Evolutionary conservation across 495 filamentous ascomycete species (phyloP), one percentile per base, ranked within the genome.

Genomic region (Podospora fimiseda): DNA sequence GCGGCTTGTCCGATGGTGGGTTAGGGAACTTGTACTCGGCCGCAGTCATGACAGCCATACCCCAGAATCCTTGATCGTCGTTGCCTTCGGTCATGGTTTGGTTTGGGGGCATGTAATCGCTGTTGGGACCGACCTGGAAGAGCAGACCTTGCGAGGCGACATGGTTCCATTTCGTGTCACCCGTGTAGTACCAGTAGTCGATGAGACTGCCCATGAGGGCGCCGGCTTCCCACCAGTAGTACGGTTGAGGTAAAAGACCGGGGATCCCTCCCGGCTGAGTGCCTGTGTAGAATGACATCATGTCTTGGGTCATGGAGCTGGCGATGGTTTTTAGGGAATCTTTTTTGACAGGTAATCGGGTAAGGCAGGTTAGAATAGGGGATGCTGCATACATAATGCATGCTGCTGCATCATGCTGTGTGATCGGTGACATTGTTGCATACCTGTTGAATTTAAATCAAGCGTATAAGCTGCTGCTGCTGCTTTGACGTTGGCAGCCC

Each of bases 171-270:
- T 72, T 73, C 4, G 66, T 58, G 62, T 88, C 81, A 16, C 79
- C 80, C 0, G 83, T 86, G 43, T 78, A 79, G 49, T 78, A 78
- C 77, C 79, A 86, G 60, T 88, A 88, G 55, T 86, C 74, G 33
- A 88, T 75, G 48, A 88, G 64, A 1, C 78, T 65, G 51, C 80
- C 80, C 63, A 86, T 86, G 65, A 87, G 76, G 18, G 85, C 84
- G 18, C 83, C 80, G 20, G 80, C 83, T 66, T 90, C 86, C 88
- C 88, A 92, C 88, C 87, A 74, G 52, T 74, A 75, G 38, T 75
- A 75, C 21, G 71, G 72, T 36, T 60, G 45, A 7, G 71, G 71
- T 1, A 74, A 57, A 9, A 73, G 65, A 9, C 72, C 72, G 9
- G 72, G 68, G 13, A 56, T 61, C 21, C 74, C 72, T 36, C 85